Base-by-base conservation (phyloP, 2,329 filamentous ascomycete species). In the Botrytis fabae region DNA sequence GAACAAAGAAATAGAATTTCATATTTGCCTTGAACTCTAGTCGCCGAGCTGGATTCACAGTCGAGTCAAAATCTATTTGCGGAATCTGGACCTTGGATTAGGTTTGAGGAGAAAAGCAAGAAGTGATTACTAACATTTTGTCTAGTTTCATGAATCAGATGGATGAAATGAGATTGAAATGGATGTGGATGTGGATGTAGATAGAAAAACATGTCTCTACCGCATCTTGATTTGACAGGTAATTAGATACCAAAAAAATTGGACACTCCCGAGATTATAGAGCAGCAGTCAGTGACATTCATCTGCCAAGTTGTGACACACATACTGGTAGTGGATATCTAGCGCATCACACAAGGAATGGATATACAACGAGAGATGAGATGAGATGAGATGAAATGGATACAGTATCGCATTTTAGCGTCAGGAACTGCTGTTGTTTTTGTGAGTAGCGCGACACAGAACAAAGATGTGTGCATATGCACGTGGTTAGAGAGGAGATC, bases 261-360 rank as follows among this genome's bases (percentile, higher is more conserved):
- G 51, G 8, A 28, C 8, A 1, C 14, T 28, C 2, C 14, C 51
- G 1, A 2, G 12, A 28, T 8, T 10, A 3, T 18, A 0, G n/a
- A 18, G n/a, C 14, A 40, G 22, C 12, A 16, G 14, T n/a, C 6
- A 8, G 25, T 40, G 22, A 40, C 12, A 40, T n/a, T 40, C 35
- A 40, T 61, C 7, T 60, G 4, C 6, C 2, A 16, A 6, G 32
- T 25, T 7, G 14, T 6, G 16, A 61, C 9, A 16, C 22, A 61
- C 4, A 22, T 40, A 38, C 38, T 9, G 38, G 38, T 38, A 4
- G 10, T 51, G 18, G 14, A 38, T 61, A 61, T n/a, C 22, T 8
- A 61, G 12, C 25, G 35, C 59, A 18, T 38, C 7, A 9, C 38
- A 38, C 38, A 38, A 8, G 7, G 6, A 38, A 38, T 38, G 5